phyloP scores from a whole-genome alignment of 768 basidiomycete species.

The Astraeus odoratus region DNA sequence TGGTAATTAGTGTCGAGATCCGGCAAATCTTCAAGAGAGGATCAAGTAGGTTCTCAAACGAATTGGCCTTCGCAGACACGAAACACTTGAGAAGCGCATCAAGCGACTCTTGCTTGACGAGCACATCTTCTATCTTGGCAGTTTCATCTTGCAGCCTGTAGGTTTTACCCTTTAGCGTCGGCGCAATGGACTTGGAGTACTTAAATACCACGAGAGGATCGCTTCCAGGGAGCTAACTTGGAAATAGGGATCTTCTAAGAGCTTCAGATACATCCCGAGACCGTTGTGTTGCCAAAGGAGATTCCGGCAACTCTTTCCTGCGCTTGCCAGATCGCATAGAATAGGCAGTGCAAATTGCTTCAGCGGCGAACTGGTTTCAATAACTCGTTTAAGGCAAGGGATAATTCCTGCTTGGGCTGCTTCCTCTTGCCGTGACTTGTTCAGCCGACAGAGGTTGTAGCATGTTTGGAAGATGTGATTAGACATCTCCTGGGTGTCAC shows the following conservation, averaged over 20 bases:
- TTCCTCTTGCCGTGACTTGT: conserved; percentile 93
- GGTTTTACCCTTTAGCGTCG: conserved; percentile 1
- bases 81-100: conserved; percentile 74
- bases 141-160: conserved; percentile 92
- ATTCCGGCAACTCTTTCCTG: conserved; percentile 87
- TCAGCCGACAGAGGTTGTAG: conserved; percentile 92
- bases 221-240: conserved; percentile 90
- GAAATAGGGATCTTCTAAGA: conserved; percentile 83
- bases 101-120: conserved; percentile 59
- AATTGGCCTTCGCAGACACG: conserved; percentile 78
- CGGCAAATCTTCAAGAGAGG: conserved; percentile 90
- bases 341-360: conserved; percentile 98
- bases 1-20: conserved; percentile 64
- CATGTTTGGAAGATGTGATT: conserved; percentile 98
- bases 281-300: conserved; percentile 93
- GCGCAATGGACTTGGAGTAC: neutral
- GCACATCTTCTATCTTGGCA: conserved; percentile 84
- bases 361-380: conserved; percentile 82
- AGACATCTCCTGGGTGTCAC: conserved; percentile 71
- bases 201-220: conserved; percentile 70
- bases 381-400: conserved; percentile 83
- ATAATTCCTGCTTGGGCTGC: conserved; percentile 95
- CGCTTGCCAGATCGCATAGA: conserved; percentile 91
- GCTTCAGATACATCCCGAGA: conserved; percentile 68
- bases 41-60: conserved; percentile 88